Evolutionary conservation across 768 basidiomycete species (phyloP).

Genomic region (Steccherinum ochraceum): DNA sequence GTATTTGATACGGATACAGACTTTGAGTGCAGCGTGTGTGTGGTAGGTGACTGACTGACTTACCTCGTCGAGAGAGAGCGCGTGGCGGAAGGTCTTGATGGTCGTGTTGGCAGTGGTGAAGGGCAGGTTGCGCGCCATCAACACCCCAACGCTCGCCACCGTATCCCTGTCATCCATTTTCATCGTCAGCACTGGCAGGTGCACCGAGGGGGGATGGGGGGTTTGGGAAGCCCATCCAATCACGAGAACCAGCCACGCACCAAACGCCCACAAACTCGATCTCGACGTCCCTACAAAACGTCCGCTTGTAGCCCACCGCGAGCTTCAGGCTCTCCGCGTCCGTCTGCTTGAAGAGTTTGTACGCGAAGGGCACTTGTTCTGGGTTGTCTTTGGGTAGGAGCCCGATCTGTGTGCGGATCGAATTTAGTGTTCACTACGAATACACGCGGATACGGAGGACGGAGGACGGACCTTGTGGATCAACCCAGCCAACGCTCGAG

Average conservation of each 20-base stretch:
- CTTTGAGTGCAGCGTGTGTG: no score
- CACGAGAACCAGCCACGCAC: conserved; percentile 28
- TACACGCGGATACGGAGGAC: neutral
- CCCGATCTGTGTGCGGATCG: conserved; percentile 45
- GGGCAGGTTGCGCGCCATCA: conserved; percentile 56
- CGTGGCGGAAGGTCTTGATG: conserved; percentile 72
- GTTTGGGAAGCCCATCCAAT: neutral
- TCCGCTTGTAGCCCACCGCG: conserved; percentile 63
- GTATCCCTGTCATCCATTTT: conserved; percentile 52
- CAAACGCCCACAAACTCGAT: conserved; percentile 82
- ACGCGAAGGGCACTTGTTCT: conserved; percentile 70
- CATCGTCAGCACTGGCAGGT: neutral
- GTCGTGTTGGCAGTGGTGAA: conserved; percentile 58
- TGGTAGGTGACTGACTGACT: conserved; percentile 11
- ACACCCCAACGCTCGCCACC: conserved; percentile 65
- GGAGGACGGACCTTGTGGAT: conserved; percentile 49
- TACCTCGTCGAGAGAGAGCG: conserved; percentile 73
- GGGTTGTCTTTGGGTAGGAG: conserved; percentile 62
- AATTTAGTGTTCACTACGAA: neutral
- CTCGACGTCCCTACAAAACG: conserved; percentile 59
- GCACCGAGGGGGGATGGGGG: no score
- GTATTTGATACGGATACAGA: no score
- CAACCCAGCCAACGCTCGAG: conserved; percentile 70
- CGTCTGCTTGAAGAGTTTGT: conserved; percentile 56
- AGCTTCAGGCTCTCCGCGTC: conserved; percentile 39